A percentile compares a stretch with the other conserved stretches of the same genome.
These are phyloP conservation scores for Apocynum venetum DNA, from an alignment of 257 asterid species.

Conservation along the genomic window DNA sequence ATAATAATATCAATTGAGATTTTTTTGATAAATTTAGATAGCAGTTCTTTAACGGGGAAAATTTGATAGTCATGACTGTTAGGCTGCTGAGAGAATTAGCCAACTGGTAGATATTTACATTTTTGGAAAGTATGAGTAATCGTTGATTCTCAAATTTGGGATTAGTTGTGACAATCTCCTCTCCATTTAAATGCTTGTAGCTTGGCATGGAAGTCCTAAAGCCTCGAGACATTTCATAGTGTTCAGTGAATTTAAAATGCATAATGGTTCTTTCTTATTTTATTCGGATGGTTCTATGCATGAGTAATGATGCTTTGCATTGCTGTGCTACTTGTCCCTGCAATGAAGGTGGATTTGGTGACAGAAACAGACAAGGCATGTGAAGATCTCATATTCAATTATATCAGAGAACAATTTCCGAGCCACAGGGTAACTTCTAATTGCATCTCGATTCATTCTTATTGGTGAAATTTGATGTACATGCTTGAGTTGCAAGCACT, in stretches of 20 bases:
- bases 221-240: neutral
- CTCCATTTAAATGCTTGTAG: neutral
- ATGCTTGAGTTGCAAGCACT: constrained; percentile 5
- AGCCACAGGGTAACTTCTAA: constrained; percentile 55
- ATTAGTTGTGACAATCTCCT: neutral
- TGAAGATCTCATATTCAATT: constrained; percentile 69
- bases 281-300: neutral
- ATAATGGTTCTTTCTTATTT: constrained; percentile 6
- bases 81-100: neutral
- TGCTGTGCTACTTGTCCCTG: neutral
- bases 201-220: neutral
- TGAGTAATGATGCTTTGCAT: neutral
- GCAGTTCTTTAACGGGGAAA: neutral
- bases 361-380: constrained; percentile 93
- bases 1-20: too few species aligned
- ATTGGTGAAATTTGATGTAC: neutral
- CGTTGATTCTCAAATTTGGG: neutral
- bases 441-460: neutral
- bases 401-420: constrained; percentile 59
- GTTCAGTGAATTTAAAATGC: neutral
- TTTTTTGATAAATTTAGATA: neutral
- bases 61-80: neutral
- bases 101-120: neutral
- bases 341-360: constrained; percentile 85
- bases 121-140: neutral